A percentile compares a stretch with the other conserved stretches of the same genome.
These are phyloP conservation scores for Xylaria sp. DNA, from an alignment of 2,329 filamentous ascomycete species.

Conservation along the genomic window DNA sequence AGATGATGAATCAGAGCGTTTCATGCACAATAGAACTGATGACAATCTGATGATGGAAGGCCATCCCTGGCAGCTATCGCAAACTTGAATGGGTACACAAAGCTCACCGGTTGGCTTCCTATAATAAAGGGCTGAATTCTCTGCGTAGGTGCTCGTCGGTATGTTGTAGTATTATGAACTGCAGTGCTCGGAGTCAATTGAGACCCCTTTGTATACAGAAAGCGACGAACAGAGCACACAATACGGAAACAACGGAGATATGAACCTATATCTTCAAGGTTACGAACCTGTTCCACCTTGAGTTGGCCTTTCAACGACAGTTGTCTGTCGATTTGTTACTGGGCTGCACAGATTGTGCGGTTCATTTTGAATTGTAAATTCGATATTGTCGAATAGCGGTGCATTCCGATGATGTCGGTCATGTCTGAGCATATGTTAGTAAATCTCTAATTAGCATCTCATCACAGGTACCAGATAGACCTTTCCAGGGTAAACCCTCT, in stretches of 20 bases:
- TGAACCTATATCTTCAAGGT: neutral
- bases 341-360: conserved; percentile 31
- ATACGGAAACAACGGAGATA: neutral
- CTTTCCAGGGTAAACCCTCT: conserved; percentile 8
- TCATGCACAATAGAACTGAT: neutral
- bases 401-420: conserved; percentile 23
- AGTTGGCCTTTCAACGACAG: conserved; percentile 44
- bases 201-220: neutral
- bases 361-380: conserved; percentile 42
- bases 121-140: conserved; percentile 1
- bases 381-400: conserved; percentile 45
- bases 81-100: neutral
- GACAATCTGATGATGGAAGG: neutral
- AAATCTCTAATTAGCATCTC: neutral
- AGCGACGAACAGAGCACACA: neutral
- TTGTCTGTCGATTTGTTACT: conserved; percentile 45
- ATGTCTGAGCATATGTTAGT: conserved; percentile 29
- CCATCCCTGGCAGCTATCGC: neutral
- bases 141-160: neutral
- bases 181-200: neutral
- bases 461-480: neutral
- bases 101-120: conserved; percentile 1
- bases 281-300: conserved; percentile 16
- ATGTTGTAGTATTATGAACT: conserved; percentile 2
- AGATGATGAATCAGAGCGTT: neutral